Base-by-base conservation (phyloP, 1,284 basidiomycete species). In the Calocybe gambosa region DNA sequence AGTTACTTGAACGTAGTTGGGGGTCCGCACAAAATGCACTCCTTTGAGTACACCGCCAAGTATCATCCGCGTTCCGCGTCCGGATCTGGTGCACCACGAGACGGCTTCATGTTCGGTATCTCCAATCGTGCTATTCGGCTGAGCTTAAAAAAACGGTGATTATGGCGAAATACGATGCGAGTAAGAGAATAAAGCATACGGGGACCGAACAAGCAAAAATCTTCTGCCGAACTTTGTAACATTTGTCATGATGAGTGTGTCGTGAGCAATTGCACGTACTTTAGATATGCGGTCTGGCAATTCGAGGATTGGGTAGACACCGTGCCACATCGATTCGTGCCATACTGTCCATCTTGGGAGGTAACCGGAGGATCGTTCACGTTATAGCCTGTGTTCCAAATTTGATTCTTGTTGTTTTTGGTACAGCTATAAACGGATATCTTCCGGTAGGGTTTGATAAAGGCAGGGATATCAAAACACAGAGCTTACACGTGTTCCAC, bases 61-160 rank as follows among this genome's bases (percentile, higher is more conserved):
- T 16, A 89, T 83, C 25, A 76, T 60, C 39, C 85, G 81, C 0
- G 81, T 70, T 6, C 85, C 85, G 46, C 73, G 74, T n/a, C 80
- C 78, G 42, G 75, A 71, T 59, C 78, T 81, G 31, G 83, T 84
- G 68, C 86, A 90, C 73, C 77, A 89, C 0, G 84, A 78, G n/a
- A 89, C 81, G 50, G 77, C 78, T 43, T 77, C 70, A 35, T 73
- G 75, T 64, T 90, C 87, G 12, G 79, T 78, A 50, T 85, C 75
- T 37, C 80, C 83, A 45, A 89, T 78, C 13, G 69, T 66, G 25
- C 71, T 67, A 50, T 63, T 59, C 21, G 59, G 62, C 1, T 49
- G 49, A 59, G 70, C 66, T 67, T 29, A 16, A 18, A 34, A 28
- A 29, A n/a, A 6, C 25, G 13, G 33, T 29, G n/a, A 35, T 3